A percentile compares a stretch with the other conserved stretches of the same genome.
These are phyloP conservation scores for Quercus parvula DNA, from an alignment of 306 rosid genomes.

Conservation along the genomic window DNA sequence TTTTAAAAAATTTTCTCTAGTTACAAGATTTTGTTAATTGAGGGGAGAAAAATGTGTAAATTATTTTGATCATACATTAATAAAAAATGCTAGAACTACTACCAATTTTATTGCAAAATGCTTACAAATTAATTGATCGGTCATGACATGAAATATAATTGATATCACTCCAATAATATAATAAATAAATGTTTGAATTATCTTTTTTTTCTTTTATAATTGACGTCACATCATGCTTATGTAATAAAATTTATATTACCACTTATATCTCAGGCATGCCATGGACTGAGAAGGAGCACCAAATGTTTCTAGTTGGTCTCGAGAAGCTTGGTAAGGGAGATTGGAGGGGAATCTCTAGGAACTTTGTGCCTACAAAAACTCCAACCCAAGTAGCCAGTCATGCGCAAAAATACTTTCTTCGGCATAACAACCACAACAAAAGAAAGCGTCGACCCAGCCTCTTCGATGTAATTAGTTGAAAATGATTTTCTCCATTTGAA, in stretches of 20 bases:
- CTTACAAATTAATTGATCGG: no score
- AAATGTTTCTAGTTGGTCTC: conserved; percentile 69
- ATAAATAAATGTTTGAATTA: no score
- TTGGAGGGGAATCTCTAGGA: conserved; percentile 85
- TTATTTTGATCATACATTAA: neutral
- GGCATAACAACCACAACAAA: conserved; percentile 46
- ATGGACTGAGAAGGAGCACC: conserved; percentile 91
- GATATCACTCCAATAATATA: no score
- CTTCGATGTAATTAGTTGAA: conserved; percentile 48
- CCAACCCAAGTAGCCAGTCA: conserved; percentile 97
- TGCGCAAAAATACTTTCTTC: conserved; percentile 84
- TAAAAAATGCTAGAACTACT: no score
- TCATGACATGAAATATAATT: no score
- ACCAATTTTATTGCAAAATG: no score
- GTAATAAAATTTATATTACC: no score
- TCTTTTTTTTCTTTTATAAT: no score
- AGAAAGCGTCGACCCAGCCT: conserved; percentile 79
- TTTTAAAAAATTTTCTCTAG: neutral
- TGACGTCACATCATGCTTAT: no score
- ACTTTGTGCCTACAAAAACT: conserved; percentile 73
- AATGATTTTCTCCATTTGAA: no score
- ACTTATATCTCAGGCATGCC: conserved; percentile 47
- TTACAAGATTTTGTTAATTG: neutral
- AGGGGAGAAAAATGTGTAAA: no score
- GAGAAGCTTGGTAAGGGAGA: conserved; percentile 85